Evolutionary conservation across 441 rosid genomes (phyloP), one percentile per base, ranked within the genome.

Genomic region (Raphanus hybrid): DNA sequence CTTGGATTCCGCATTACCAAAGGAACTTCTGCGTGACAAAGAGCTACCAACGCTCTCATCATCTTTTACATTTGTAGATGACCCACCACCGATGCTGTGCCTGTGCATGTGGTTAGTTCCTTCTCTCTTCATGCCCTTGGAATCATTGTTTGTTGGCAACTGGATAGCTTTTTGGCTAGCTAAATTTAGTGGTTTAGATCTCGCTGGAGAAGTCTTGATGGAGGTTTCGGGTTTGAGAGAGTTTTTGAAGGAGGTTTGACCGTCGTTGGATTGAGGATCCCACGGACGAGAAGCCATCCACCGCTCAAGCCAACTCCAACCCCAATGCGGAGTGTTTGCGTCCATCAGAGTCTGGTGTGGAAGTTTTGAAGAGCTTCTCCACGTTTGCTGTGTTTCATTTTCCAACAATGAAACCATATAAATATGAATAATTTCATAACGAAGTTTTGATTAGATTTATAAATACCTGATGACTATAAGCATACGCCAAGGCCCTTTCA

Each of bases 401-500:
- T 2, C n/a, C 16, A 60, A 61, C 48, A 68, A 61, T 7, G 63
- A 71, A 6, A 18, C 20, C 9, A 0, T 26, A 39, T 7, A 15
- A 14, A 34, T 67, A 34, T 26, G 41, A 34, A 15, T 11, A 59
- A 23, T 8, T 5, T 23, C 10, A 50, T 2, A 60, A 72, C 4
- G 27, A 50, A 48, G 12, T 59, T 60, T 41, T 11, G 15, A 6
- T 67, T 6, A 39, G 5, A 5, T 11, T 39, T 58, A 55, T 48
- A 16, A 67, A 15, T 73, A 92, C 98, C 97, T 95, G 99, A 85
- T 89, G 97, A 69, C 92, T 88, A 67, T 84, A 93, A 66, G 99
- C 91, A 86, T 95, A 96, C 20, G 98, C 98, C 90, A 96, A 79
- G 35, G 99, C 98, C 67, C 94, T 86, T 78, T 96, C 98, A 77